Evolutionary conservation across 164 flowering plant genomes (phyloP), one percentile per base, ranked within the genome.

Genomic region (Piper betle): DNA sequence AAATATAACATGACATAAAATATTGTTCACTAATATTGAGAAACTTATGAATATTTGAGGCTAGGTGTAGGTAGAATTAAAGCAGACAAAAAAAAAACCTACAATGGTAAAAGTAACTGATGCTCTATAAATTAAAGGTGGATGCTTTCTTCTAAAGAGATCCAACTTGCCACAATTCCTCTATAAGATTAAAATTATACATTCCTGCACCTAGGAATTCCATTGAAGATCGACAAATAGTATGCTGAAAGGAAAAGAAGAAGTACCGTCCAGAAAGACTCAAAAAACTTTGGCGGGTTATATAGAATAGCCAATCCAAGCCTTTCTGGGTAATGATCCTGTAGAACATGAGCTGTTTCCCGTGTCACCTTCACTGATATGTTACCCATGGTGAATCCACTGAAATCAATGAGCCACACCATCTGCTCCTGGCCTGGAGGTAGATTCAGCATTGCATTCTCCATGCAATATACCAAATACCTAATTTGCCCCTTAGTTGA

Each of bases 401-500:
- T 72, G 64, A 84, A 92, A 74, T 92, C 96, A 62, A 92, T 80
- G 63, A 92, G 75, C 98, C 98, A 92, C n/a, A 87, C 82, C 93
- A 92, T 86, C 82, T 88, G 92, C 55, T 90, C 99, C 64, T 88
- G 96, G 39, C 77, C 73, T 40, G 75, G 68, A 16, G 92, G 84
- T 56, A 90, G 78, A 77, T 88, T 86, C 55, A 88, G 38, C 52
- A 93, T 76, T 6, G 99, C 99, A 82, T 93, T 93, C 79, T 93
- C 99, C 97, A 90, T 82, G 78, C 91, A 86, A 63, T 93, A 93
- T 15, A 93, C 97, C 71, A 93, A 77, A 65, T 83, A 84, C 66
- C 70, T 82, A 41, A 93, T 85, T 65, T 90, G 92, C 37, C 86
- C 92, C 68, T 80, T 83, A 2, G 73, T 76, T 8, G 96, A 86